Conservation (phyloP, 768 basidiomycete genomes). For the Pleurotus citrinopileatus region DNA sequence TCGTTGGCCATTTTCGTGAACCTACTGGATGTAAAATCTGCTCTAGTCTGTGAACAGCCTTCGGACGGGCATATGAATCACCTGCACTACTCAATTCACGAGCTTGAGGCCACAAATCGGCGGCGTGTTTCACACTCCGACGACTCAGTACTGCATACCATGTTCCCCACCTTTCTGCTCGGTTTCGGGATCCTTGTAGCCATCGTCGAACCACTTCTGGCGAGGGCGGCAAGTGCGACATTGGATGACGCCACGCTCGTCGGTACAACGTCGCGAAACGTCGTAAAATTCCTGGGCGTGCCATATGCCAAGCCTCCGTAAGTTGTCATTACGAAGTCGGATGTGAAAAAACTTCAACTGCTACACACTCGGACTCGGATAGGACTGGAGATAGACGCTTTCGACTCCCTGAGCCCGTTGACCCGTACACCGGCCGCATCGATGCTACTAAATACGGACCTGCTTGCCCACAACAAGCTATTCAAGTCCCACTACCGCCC, state of each 20-base stretch:
- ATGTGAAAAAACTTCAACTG: not conserved
- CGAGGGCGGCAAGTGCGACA: too few relatives aligned
- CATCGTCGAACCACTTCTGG: not conserved
- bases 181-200: not conserved
- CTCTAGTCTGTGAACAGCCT: too few relatives aligned
- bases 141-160: too few relatives aligned
- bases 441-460: conserved; percentile 39
- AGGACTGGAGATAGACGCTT: conserved; percentile 39
- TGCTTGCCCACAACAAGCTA: conserved; percentile 44
- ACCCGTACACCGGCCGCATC: conserved; percentile 31
- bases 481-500: conserved; percentile 27
- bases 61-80: too few relatives aligned
- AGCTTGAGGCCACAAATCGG: too few relatives aligned
- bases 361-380: not conserved
- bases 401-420: conserved; percentile 35
- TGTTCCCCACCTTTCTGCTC: not conserved
- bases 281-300: conserved; percentile 32
- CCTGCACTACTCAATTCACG: too few relatives aligned
- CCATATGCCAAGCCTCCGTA: conserved; percentile 38
- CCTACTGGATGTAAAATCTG: too few relatives aligned
- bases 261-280: conserved; percentile 28
- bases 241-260: conserved; percentile 42
- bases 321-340: conserved; percentile 9
- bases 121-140: too few relatives aligned
- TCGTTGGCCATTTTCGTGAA: too few relatives aligned